These are phyloP conservation scores for Coelastrella sp. DNA, from an alignment of 139 green algal species.

Conservation along the genomic window DNA sequence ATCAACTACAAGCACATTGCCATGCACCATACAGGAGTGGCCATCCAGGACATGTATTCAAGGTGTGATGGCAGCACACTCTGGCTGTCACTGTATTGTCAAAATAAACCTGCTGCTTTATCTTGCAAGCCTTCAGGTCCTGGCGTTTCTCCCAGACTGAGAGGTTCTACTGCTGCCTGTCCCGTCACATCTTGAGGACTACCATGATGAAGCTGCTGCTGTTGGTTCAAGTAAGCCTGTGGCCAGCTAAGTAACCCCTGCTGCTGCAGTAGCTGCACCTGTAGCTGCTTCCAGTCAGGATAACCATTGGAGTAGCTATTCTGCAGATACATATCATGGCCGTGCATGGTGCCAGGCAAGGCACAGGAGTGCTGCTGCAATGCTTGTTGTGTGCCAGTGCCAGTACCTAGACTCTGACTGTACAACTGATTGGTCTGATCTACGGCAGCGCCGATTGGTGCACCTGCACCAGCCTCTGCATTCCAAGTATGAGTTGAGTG, in stretches of 20 bases:
- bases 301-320: neutral
- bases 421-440: too few species aligned
- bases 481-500: too few species aligned
- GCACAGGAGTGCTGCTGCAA: neutral
- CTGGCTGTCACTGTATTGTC: too few species aligned
- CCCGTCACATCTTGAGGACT: neutral
- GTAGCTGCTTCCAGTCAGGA: constrained; percentile 16
- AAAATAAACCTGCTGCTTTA: too few species aligned
- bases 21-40: too few species aligned
- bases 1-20: too few species aligned
- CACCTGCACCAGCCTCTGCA: too few species aligned
- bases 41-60: too few species aligned
- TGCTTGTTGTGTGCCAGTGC: neutral
- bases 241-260: neutral
- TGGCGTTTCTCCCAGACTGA: constrained; percentile 9
- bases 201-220: neutral
- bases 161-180: neutral
- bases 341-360: neutral
- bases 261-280: constrained; percentile 14
- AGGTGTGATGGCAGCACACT: too few species aligned
- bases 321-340: neutral
- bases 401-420: too few species aligned
- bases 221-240: neutral
- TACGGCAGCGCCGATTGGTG: too few species aligned
- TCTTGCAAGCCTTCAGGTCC: constrained; percentile 19